These are phyloP conservation scores for Magnolia officinalis DNA, from an alignment of 164 flowering plant species.

Conservation along the genomic window DNA sequence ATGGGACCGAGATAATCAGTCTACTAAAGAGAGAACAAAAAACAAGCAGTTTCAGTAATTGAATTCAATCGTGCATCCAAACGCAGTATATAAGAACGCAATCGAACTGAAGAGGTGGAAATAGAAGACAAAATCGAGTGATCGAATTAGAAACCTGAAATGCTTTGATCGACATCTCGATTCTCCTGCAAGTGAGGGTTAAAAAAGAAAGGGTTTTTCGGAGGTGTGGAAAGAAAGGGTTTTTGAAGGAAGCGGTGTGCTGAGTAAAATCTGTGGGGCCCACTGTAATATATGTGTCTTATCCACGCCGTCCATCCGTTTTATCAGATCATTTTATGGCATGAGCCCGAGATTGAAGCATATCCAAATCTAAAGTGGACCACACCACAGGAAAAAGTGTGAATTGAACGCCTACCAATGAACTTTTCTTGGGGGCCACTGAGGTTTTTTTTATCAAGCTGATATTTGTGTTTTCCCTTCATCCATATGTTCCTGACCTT, in stretches of 20 bases:
- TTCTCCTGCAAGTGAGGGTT: neutral
- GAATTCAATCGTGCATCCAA: neutral
- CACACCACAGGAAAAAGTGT: no score
- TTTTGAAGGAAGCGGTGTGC: neutral
- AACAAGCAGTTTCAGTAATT: neutral
- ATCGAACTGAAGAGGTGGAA: neutral
- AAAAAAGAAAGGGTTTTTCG: neutral
- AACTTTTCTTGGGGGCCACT: no score
- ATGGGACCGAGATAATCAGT: neutral
- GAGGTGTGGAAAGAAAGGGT: neutral
- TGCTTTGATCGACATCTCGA: constrained; percentile 48
- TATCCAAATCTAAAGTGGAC: no score
- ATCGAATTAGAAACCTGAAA: constrained; percentile 23
- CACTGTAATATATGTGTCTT: no score
- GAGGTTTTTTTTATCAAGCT: no score
- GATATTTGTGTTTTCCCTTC: no score
- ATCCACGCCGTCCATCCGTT: no score
- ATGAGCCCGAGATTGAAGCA: no score
- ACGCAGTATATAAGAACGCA: neutral
- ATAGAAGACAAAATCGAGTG: no score
- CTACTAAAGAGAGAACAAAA: neutral
- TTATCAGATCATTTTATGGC: no score
- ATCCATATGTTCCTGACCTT: no score
- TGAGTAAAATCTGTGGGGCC: neutral
- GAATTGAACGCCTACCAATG: no score